Conservation (phyloP, 768 basidiomycete species). For the Vishniacozyma victoriae region DNA sequence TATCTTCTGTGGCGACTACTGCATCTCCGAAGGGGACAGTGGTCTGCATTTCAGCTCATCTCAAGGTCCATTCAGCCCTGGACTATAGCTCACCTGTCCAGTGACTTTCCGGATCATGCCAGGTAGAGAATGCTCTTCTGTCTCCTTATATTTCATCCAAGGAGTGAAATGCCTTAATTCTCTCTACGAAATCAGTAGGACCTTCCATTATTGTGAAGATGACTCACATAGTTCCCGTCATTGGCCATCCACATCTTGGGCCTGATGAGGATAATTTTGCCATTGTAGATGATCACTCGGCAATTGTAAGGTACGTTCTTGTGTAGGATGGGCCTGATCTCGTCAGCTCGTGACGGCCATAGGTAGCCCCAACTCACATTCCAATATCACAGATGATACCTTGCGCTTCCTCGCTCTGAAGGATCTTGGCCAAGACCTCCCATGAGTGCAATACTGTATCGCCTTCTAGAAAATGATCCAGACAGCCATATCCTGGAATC, state of each 20-base stretch:
- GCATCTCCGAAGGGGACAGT: conserved; percentile 96
- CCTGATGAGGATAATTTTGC: conserved; percentile 83
- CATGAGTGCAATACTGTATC: conserved; percentile 95
- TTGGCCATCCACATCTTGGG: conserved; percentile 99
- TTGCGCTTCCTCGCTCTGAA: conserved; percentile 67
- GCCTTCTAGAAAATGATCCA: conserved; percentile 96
- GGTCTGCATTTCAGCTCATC: conserved; percentile 50
- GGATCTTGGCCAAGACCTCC: conserved; percentile 91
- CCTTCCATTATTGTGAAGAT: not conserved
- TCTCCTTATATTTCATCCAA: conserved; percentile 81
- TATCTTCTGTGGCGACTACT: conserved; percentile 85
- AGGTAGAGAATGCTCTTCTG: conserved; percentile 88
- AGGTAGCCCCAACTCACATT: conserved; percentile 59
- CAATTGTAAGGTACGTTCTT: conserved; percentile 99
- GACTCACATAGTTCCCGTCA: conserved; percentile 86
- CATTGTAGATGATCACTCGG: conserved; percentile 78
- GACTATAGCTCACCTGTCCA: conserved; percentile 61
- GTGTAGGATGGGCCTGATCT: conserved; percentile 82
- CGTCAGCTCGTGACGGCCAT: not conserved
- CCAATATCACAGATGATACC: conserved; percentile 96
- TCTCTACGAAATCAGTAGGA: conserved; percentile 21
- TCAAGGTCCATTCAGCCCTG: not conserved
- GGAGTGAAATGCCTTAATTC: conserved; percentile 70
- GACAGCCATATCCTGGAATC: conserved; percentile 96
- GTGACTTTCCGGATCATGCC: conserved; percentile 82